Percentiles rank a stretch among this genome's conserved stretches.
These are phyloP conservation scores for Jimgerdemannia flammicorona DNA, from an alignment of 192 early-diverging fungal genomes.

Conservation along the genomic window DNA sequence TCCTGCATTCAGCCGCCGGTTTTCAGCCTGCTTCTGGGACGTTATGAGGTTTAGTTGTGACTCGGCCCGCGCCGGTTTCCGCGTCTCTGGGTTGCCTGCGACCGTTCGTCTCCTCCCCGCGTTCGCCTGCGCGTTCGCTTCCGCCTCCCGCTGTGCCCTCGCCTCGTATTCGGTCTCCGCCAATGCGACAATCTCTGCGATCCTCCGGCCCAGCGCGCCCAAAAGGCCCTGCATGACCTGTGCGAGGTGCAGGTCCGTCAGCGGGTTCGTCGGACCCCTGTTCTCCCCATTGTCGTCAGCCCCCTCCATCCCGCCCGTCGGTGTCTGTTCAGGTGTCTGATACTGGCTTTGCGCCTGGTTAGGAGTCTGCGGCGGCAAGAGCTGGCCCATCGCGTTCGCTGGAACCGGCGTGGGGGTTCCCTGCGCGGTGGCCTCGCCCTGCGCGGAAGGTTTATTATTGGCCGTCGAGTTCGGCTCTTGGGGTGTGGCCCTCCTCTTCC, in stretches of 20 bases:
- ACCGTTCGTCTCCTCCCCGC: background rate
- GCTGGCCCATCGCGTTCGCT: background rate
- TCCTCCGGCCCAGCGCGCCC: background rate
- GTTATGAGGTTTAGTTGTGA: background rate
- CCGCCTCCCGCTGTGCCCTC: background rate
- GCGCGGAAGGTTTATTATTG: too few relatives aligned
- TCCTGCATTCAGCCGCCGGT: background rate
- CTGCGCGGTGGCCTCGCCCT: background rate
- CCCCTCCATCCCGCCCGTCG: background rate
- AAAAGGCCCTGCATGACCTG: background rate
- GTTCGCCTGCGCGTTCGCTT: background rate
- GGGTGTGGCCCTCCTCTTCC: background rate
- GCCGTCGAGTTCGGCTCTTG: background rate
- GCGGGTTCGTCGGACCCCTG: background rate
- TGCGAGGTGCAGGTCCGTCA: background rate
- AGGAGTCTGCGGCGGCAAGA: background rate
- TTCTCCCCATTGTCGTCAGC: background rate
- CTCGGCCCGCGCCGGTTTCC: background rate
- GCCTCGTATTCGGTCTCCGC: background rate
- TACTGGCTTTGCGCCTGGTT: background rate
- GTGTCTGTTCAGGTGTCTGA: background rate
- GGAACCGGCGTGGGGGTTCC: background rate
- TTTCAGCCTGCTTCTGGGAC: background rate
- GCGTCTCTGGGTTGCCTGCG: background rate
- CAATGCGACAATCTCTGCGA: background rate